A percentile compares a stretch with the other conserved stretches of the same genome.
phyloP scores from a whole-genome alignment of 73 alveolate species.

The Breviolum minutum region DNA sequence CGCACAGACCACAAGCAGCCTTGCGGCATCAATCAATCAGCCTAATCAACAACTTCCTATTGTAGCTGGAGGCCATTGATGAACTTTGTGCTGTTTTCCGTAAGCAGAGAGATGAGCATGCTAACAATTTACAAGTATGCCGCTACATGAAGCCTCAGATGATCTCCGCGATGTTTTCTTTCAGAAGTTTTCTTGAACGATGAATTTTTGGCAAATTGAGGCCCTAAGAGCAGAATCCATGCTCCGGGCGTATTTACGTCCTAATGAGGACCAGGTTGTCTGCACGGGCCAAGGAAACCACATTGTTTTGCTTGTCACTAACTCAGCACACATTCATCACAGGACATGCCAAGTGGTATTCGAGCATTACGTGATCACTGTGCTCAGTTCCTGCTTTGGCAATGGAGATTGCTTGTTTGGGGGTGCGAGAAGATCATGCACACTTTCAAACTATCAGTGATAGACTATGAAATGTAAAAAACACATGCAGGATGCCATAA shows the following conservation, averaged over 20 bases:
- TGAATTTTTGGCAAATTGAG: neutral
- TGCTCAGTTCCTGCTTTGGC: neutral
- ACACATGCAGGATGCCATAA: neutral
- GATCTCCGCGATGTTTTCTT: neutral
- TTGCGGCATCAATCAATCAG: too few relatives aligned
- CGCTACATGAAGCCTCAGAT: neutral
- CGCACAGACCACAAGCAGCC: too few relatives aligned
- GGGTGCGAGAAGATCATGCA: too few relatives aligned
- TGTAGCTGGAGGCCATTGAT: too few relatives aligned
- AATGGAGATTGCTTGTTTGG: too few relatives aligned
- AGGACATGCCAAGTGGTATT: constrained; percentile 87
- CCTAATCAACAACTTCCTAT: too few relatives aligned
- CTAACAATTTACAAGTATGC: neutral
- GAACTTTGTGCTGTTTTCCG: neutral
- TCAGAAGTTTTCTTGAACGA: neutral
- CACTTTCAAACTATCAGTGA: too few relatives aligned
- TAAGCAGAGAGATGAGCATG: too few relatives aligned
- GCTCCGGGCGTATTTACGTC: neutral
- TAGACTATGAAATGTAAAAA: too few relatives aligned
- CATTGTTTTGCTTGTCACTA: neutral
- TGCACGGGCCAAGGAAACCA: neutral
- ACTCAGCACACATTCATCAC: neutral
- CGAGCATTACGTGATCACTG: constrained; percentile 80
- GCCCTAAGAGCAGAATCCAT: constrained; percentile 69
- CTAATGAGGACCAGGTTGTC: constrained; percentile 9